Evolutionary conservation across 2,329 filamentous ascomycete species (phyloP).

Genomic region (Fusarium napiforme): DNA sequence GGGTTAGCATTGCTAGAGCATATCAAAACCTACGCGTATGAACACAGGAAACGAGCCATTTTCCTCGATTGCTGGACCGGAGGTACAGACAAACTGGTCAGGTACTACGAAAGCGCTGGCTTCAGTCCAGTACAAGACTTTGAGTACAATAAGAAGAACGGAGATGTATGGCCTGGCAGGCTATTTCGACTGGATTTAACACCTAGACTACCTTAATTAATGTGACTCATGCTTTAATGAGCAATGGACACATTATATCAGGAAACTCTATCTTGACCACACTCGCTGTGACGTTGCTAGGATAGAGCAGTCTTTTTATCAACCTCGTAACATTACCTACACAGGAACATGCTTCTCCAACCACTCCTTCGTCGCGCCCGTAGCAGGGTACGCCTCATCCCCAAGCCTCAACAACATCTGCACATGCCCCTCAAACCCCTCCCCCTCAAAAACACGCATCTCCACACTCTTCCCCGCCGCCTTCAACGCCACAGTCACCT

Average conservation of each 20-base stretch:
- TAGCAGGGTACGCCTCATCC: background rate
- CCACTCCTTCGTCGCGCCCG: background rate
- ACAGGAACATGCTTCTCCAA: background rate
- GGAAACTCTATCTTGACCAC: fast-evolving
- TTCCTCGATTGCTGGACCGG: background rate
- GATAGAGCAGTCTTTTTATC: fast-evolving
- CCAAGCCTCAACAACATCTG: background rate
- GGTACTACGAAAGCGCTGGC: background rate
- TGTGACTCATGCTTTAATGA: fast-evolving
- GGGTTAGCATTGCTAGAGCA: background rate
- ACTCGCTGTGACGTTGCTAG: fast-evolving
- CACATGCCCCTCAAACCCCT: constrained; percentile 8
- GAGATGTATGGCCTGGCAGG: background rate
- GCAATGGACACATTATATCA: fast-evolving
- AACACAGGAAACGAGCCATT: background rate
- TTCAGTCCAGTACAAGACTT: background rate
- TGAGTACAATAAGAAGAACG: fast-evolving
- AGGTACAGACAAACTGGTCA: background rate
- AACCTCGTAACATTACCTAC: background rate
- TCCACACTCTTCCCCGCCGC: background rate
- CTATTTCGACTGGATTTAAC: background rate
- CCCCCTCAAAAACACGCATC: constrained; percentile 4
- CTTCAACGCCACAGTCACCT: background rate
- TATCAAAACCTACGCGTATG: background rate
- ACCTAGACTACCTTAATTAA: fast-evolving